phyloP scores from a whole-genome alignment of 2,329 filamentous ascomycete species.

The Sarocladiaceae sp. region DNA sequence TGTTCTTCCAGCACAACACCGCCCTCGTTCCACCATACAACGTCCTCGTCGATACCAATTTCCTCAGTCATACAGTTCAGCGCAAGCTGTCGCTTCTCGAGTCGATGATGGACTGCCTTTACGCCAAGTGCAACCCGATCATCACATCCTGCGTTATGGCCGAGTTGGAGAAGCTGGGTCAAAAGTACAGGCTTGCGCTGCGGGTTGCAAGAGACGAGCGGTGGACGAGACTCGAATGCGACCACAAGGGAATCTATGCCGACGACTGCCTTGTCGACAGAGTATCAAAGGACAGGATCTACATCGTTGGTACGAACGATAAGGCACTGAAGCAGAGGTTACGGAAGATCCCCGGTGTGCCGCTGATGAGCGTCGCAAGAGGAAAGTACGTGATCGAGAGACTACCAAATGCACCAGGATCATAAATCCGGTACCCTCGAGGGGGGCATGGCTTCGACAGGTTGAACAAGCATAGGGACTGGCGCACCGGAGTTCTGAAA shows the following conservation, averaged over 20 bases:
- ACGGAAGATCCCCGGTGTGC: slow-evolving; percentile 63
- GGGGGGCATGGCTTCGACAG: no score
- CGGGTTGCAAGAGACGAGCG: slow-evolving; percentile 83
- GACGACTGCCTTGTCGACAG: slow-evolving; percentile 79
- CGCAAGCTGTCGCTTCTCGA: slow-evolving; percentile 83
- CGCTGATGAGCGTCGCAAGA: slow-evolving; percentile 73
- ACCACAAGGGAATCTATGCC: slow-evolving; percentile 77
- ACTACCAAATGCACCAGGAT: slow-evolving; percentile 73
- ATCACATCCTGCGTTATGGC: slow-evolving; percentile 75
- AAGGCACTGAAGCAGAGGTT: slow-evolving; percentile 76
- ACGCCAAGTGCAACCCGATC: slow-evolving; percentile 83
- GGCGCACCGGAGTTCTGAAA: slow-evolving; percentile 4
- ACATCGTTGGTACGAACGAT: slow-evolving; percentile 73
- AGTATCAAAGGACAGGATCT: slow-evolving; percentile 68
- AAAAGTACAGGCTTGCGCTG: slow-evolving; percentile 80
- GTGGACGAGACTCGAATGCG: slow-evolving; percentile 79
- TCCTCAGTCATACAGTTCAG: slow-evolving; percentile 83
- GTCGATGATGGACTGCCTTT: slow-evolving; percentile 88
- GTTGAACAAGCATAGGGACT: not conserved
- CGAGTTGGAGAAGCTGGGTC: slow-evolving; percentile 83
- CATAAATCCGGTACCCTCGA: slow-evolving; percentile 16
- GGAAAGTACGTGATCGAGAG: slow-evolving; percentile 95
- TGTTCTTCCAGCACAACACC: slow-evolving; percentile 88
- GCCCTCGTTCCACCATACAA: slow-evolving; percentile 77
- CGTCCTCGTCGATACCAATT: slow-evolving; percentile 82